Evolutionary conservation across 1,284 basidiomycete species (phyloP).

Genomic region (Cryptococcus sp.): DNA sequence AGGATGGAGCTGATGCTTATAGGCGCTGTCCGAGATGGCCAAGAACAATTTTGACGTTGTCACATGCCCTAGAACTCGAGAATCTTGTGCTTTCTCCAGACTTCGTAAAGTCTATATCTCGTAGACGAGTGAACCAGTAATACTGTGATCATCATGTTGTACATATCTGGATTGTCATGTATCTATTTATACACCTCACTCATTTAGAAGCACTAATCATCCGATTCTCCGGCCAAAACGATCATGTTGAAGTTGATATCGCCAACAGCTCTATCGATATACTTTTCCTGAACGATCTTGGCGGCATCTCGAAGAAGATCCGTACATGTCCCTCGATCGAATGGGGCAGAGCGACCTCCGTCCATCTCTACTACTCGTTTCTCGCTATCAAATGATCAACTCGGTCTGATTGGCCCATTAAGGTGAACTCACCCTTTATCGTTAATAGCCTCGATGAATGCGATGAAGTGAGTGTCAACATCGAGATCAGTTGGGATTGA

Average conservation of each 20-base stretch:
- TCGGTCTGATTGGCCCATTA: not conserved
- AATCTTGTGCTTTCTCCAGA: constrained; percentile 60
- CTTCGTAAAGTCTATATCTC: constrained; percentile 86
- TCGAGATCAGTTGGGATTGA: constrained; percentile 50
- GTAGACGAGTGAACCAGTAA: constrained; percentile 17
- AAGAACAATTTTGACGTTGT: constrained; percentile 65
- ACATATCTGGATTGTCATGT: not conserved
- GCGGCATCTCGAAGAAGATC: constrained; percentile 69
- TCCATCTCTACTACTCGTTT: constrained; percentile 73
- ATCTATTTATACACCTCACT: not conserved
- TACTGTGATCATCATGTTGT: not conserved
- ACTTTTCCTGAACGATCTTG: constrained; percentile 61
- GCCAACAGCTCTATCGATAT: constrained; percentile 51
- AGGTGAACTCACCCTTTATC: constrained; percentile 26
- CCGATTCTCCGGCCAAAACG: constrained; percentile 40
- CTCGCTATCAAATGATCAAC: constrained; percentile 27
- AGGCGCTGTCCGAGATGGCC: constrained; percentile 82
- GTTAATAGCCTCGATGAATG: constrained; percentile 63
- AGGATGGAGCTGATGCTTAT: constrained; percentile 1
- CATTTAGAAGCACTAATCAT: constrained; percentile 1
- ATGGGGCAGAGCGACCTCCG: constrained; percentile 64
- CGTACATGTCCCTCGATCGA: constrained; percentile 65
- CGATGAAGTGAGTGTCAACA: constrained; percentile 71
- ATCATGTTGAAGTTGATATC: constrained; percentile 48
- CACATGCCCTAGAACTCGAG: constrained; percentile 71